A percentile compares a stretch with the other conserved stretches of the same genome.
Evolutionary conservation across 345 rosid species (phyloP).

Genomic region (Noccaea bulbosa): DNA sequence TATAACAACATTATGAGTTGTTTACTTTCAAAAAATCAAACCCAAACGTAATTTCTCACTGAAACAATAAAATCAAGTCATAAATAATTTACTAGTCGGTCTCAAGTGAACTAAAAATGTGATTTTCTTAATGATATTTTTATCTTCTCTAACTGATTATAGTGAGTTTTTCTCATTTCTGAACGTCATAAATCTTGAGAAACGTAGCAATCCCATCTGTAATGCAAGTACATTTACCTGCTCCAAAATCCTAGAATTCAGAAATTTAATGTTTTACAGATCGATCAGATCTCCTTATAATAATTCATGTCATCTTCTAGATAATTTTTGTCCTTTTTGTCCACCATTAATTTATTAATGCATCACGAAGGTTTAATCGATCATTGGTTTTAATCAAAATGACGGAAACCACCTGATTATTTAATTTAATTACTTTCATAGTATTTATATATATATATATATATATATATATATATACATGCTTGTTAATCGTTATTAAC

Average conservation of each 20-base stretch:
- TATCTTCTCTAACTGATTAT: not conserved
- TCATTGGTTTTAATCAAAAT: conserved; percentile 15
- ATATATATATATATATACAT: not conserved
- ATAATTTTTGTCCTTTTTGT: not conserved
- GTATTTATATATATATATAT: not conserved
- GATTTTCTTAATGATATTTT: not conserved
- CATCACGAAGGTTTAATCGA: conserved; percentile 3
- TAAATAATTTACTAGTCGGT: not conserved
- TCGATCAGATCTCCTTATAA: conserved; percentile 2
- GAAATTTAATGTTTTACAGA: not conserved
- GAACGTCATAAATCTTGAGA: not conserved
- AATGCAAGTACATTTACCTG: not conserved
- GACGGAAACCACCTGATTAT: conserved; percentile 16
- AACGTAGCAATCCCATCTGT: not conserved
- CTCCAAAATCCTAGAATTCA: not conserved
- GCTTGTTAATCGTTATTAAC: conserved; percentile 17
- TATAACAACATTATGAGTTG: not conserved
- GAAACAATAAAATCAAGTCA: not conserved
- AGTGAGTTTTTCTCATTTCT: not conserved
- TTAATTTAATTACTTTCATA: not conserved
- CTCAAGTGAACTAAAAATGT: not conserved
- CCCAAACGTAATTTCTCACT: not conserved
- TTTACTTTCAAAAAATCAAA: conserved; percentile 1
- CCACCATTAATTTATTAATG: not conserved
- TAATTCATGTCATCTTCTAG: conserved; percentile 2